phyloP scores from a whole-genome alignment of 495 filamentous ascomycete genomes.

The Physcia stellaris region DNA sequence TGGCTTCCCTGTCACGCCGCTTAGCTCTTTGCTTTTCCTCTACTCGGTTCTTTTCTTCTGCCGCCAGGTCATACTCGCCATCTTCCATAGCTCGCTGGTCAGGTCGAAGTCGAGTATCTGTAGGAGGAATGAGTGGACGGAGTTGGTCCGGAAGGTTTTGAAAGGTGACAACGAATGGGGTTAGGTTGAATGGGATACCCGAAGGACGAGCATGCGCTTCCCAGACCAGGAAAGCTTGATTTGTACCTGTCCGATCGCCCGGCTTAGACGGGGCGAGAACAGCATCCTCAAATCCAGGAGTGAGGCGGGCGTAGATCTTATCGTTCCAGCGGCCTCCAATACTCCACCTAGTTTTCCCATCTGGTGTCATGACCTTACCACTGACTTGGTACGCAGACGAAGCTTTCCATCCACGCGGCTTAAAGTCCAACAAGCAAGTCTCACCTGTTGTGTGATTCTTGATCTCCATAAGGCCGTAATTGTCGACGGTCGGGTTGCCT shows the following conservation, averaged over 20 bases:
- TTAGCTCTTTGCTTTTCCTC: conserved; percentile 86
- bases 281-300: conserved; percentile 73
- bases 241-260: conserved; percentile 32
- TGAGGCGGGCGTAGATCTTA: conserved; percentile 86
- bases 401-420: conserved; percentile 87
- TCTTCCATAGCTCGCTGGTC: conserved; percentile 99
- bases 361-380: conserved; percentile 66
- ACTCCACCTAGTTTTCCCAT: conserved; percentile 66
- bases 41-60: conserved; percentile 83
- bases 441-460: conserved; percentile 95
- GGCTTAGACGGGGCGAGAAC: conserved; percentile 40
- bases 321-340: conserved; percentile 96
- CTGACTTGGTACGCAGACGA: conserved; percentile 75
- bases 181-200: conserved; percentile 91
- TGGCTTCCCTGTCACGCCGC: conserved; percentile 55
- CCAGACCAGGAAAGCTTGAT: conserved; percentile 82
- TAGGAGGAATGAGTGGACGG: conserved; percentile 63
- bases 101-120: conserved; percentile 77
- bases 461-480: conserved; percentile 94
- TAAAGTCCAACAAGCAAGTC: conserved; percentile 83
- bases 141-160: conserved; percentile 75
- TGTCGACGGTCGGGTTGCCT: conserved; percentile 91
- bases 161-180: conserved; percentile 87
- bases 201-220: conserved; percentile 67
- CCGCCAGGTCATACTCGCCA: conserved; percentile 85